These are phyloP conservation scores for Cyclotella choctawhatcheeana DNA, from an alignment of 108 stramenopile genomes.

Conservation along the genomic window DNA sequence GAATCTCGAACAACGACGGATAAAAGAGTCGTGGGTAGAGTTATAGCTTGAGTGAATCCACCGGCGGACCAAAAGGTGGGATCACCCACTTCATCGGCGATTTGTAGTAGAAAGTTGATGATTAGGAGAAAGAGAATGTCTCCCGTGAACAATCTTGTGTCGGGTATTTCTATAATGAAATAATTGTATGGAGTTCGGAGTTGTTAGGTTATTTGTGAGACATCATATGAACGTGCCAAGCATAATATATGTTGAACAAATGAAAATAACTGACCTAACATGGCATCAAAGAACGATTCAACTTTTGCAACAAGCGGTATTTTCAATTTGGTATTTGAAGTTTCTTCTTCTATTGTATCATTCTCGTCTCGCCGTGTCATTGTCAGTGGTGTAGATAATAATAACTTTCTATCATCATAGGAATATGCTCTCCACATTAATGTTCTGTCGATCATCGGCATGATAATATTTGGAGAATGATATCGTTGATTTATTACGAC, in stretches of 20 bases:
- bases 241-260: neutral
- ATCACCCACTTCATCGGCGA: slow-evolving; percentile 42
- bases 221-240: slow-evolving; percentile 22
- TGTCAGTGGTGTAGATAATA: neutral
- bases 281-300: neutral
- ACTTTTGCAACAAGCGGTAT: neutral
- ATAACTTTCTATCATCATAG: neutral
- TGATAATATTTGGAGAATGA: neutral
- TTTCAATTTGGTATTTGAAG: neutral
- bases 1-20: slow-evolving; percentile 41
- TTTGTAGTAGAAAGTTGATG: slow-evolving; percentile 44
- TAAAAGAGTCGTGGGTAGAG: slow-evolving; percentile 43
- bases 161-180: slow-evolving; percentile 44
- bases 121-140: slow-evolving; percentile 48
- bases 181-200: too few species aligned
- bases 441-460: neutral
- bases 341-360: neutral
- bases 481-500: neutral
- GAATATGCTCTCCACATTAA: neutral
- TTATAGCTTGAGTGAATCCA: slow-evolving; percentile 68
- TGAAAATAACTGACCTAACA: slow-evolving; percentile 1
- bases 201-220: neutral
- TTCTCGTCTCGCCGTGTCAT: neutral
- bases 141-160: slow-evolving; percentile 30
- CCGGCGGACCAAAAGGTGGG: slow-evolving; percentile 61